Evolutionary conservation across 495 filamentous ascomycete species (phyloP).

Genomic region (Entonaema liquescens): DNA sequence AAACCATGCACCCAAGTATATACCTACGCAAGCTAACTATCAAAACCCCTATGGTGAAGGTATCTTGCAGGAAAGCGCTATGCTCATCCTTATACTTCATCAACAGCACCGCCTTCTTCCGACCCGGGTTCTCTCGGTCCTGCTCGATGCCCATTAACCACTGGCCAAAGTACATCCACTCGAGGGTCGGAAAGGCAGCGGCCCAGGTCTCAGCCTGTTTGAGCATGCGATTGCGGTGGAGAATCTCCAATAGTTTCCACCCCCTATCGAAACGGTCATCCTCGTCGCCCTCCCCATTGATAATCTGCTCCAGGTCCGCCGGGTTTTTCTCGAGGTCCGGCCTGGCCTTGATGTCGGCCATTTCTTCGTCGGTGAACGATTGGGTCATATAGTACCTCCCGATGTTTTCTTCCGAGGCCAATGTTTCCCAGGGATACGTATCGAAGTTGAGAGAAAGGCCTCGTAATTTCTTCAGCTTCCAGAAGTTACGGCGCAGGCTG

Average conservation of each 20-base stretch:
- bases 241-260: neutral
- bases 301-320: neutral
- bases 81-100: neutral
- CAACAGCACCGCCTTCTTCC: neutral
- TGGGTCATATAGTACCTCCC: neutral
- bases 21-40: neutral
- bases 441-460: neutral
- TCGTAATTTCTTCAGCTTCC: neutral
- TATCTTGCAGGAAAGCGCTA: neutral
- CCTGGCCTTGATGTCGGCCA: neutral
- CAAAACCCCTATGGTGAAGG: neutral
- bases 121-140: neutral
- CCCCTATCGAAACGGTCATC: neutral
- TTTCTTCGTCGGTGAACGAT: neutral
- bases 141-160: neutral
- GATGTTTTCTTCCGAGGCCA: neutral
- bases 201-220: neutral
- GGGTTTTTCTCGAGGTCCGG: neutral
- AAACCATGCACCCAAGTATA: neutral
- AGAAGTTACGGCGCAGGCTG: neutral
- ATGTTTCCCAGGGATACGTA: neutral
- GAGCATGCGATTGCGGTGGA: neutral
- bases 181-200: neutral
- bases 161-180: neutral
- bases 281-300: neutral